Evolutionary conservation across 1,284 basidiomycete species (phyloP).

Genomic region (Cryptococcus wingfieldii): DNA sequence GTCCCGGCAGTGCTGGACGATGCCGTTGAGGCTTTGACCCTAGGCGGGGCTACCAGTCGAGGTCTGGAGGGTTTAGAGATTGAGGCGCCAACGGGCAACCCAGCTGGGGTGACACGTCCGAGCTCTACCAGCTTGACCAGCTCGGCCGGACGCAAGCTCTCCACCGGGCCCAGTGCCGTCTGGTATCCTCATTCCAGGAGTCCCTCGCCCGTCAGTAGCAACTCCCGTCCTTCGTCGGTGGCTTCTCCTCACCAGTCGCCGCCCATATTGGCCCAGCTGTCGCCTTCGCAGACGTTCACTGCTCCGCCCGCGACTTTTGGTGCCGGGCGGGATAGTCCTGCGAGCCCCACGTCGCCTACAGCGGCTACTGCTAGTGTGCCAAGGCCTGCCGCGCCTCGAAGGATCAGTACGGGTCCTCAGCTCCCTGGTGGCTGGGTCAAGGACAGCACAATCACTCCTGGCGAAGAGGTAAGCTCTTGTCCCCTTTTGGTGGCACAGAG

Average conservation of each 20-base stretch:
- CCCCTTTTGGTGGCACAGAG: not conserved
- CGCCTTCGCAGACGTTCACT: constrained; percentile 12
- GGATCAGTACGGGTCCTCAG: constrained; percentile 37
- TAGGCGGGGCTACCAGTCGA: constrained; percentile 12
- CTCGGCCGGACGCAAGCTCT: constrained; percentile 12
- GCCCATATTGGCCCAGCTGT: constrained; percentile 28
- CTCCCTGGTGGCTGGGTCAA: constrained; percentile 44
- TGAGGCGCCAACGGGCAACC: constrained; percentile 32
- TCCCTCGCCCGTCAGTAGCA: constrained; percentile 27
- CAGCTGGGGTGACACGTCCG: constrained; percentile 30
- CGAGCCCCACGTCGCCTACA: not conserved
- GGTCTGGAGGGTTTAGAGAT: constrained; percentile 39
- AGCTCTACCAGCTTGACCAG: constrained; percentile 18
- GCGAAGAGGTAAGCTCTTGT: not conserved
- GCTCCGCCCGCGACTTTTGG: not conserved
- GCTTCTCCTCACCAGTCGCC: constrained; percentile 26
- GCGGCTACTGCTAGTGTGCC: constrained; percentile 4
- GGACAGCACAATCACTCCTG: constrained; percentile 1
- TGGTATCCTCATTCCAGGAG: constrained; percentile 17
- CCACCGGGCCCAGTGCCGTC: constrained; percentile 9
- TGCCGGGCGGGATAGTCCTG: not conserved
- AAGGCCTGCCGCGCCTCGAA: constrained; percentile 29
- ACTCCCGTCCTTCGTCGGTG: constrained; percentile 16
- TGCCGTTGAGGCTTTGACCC: constrained; percentile 46
- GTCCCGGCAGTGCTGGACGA: constrained; percentile 48